Conservation (phyloP, 164 flowering plant genomes). For the Piper longum region DNA sequence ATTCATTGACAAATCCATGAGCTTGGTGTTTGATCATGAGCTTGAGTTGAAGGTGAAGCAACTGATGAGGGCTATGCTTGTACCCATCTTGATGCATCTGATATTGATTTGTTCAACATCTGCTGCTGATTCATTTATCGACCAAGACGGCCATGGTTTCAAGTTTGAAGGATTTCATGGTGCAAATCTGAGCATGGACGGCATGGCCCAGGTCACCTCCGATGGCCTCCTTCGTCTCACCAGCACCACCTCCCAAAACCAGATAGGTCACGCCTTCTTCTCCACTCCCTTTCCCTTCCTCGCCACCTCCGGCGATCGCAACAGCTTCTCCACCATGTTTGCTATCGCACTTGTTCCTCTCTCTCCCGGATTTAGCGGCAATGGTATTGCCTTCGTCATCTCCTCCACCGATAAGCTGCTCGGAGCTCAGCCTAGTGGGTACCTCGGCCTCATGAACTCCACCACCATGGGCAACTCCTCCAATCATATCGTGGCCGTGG, state of each 20-base stretch:
- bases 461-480: conserved; percentile 23
- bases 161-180: conserved; percentile 3
- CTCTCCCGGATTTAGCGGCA: conserved; percentile 37
- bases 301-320: neutral
- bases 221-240: conserved; percentile 7
- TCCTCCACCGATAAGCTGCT: conserved; percentile 16
- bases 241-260: conserved; percentile 2
- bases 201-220: conserved; percentile 8
- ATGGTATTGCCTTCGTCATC: conserved; percentile 51
- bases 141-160: neutral
- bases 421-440: conserved; percentile 35
- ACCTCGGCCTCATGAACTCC: conserved; percentile 47
- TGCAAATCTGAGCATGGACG: conserved; percentile 14
- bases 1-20: neutral
- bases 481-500: conserved; percentile 45
- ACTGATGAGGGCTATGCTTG: neutral
- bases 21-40: no score
- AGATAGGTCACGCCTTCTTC: neutral
- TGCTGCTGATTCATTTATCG: neutral
- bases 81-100: conserved; percentile 1
- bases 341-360: conserved; percentile 38
- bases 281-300: conserved; percentile 17
- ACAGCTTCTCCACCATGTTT: conserved; percentile 43
- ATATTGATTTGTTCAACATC: neutral
- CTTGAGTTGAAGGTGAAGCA: neutral